A percentile compares a stretch with the other conserved stretches of the same genome.
Conservation (phyloP, 306 rosid genomes). For the Acmispon strigosus region DNA sequence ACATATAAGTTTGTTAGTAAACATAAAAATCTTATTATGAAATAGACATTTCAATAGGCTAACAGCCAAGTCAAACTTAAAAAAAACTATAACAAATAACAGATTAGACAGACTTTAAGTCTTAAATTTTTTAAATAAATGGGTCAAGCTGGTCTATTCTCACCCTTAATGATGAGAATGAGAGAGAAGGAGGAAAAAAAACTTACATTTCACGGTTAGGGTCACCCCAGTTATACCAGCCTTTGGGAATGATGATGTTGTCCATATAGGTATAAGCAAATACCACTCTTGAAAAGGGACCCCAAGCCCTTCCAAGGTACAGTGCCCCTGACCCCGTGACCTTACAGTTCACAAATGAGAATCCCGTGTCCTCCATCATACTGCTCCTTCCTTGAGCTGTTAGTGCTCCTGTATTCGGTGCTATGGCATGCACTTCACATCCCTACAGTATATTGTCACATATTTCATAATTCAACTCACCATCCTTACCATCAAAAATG, state of each 20-base stretch:
- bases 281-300: conserved; percentile 88
- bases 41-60: too few species aligned
- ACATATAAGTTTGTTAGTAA: too few species aligned
- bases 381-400: conserved; percentile 93
- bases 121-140: too few species aligned
- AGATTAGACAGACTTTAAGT: too few species aligned
- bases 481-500: too few species aligned
- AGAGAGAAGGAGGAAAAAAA: not conserved
- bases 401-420: conserved; percentile 63
- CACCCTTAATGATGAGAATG: too few species aligned
- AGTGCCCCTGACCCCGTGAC: conserved; percentile 98
- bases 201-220: conserved; percentile 82
- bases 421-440: conserved; percentile 96
- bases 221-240: conserved; percentile 99
- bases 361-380: conserved; percentile 81
- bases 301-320: conserved; percentile 98
- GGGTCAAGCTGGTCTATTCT: too few species aligned
- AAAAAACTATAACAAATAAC: too few species aligned
- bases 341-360: conserved; percentile 90
- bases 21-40: too few species aligned
- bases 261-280: conserved; percentile 93
- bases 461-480: not conserved
- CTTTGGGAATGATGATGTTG: conserved; percentile 90
- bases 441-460: conserved; percentile 34
- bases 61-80: too few species aligned